Evolutionary conservation across 179 eudicot species (phyloP), one percentile per base, ranked within the genome.

Genomic region (Gypsophila paniculata): DNA sequence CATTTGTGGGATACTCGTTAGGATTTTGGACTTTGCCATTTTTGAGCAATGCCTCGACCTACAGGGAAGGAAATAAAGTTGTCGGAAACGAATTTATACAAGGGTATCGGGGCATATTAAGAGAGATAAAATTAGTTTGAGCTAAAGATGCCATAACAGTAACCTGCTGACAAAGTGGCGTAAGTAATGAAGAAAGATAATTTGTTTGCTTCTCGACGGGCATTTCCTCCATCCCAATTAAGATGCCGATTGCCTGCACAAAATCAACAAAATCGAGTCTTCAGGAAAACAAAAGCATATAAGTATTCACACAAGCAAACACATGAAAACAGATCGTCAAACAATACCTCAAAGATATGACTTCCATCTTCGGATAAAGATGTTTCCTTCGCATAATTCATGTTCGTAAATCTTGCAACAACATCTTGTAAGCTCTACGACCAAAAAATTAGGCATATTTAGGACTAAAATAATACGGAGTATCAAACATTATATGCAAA

Each of bases 161-260:
- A 61, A 94, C 99, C 99, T 90, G 97, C 82, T 89, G 95, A 72
- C 95, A 88, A 72, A 94, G 95, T 75, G 97, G 99, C 60, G 86
- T 90, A 61, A 94, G 96, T 79, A 94, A 80, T 36, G 97, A 82
- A 10, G 97, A 84, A 18, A 94, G 92, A 72, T 85, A 91, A 44
- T 87, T 91, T 25, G 89, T 79, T 81, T 94, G 99, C 82, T 89
- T 94, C 76, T 86, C 88, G 52, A 75, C 78, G 7, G 91, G 89
- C 72, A 94, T 94, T 73, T 88, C 95, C 79, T 94, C 99, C 96
- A 92, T 88, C 70, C 99, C 99, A 74, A 92, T 90, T 74, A 94
- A 78, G 77, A 94, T 83, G 68, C 99, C 99, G 78, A 94, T 92
- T 19, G 97, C 99, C 99, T 94, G 73, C 14, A 23, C 65, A 70